Evolutionary conservation across 1,284 basidiomycete genomes (phyloP), one percentile per base, ranked within the genome.

Genomic region (Pholiota adiposa): DNA sequence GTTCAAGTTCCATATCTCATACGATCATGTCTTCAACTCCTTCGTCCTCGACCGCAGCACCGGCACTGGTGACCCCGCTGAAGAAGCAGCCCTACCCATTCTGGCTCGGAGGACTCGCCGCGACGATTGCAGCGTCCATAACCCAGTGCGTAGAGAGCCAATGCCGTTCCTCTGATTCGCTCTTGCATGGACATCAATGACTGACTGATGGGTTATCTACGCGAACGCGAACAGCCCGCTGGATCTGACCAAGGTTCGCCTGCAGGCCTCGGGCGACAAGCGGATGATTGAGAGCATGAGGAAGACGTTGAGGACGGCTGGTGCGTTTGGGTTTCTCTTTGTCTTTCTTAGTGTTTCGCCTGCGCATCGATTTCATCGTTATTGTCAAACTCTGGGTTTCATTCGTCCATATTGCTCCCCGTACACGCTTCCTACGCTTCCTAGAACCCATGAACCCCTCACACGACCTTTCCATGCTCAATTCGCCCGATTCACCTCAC

Each of bases 201-300:
- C n/a, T 65, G 38, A 67, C n/a, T 25, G 14, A 29, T 43, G 29
- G 5, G 29, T 31, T 31, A 31, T 31, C 29, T 31, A 31, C 11
- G 29, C 29, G 29, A 31, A 31, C 7, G 41, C 19, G 6, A n/a
- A 7, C 6, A 84, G 82, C 73, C 93, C 94, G 9, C 79, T 96
- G 50, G 93, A 96, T 77, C 81, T 96, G 57, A 95, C 93, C 27
- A 95, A 94, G 81, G 93, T 92, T 66, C 85, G 93, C 51, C 79
- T 95, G 62, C 93, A 95, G 75, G 92, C 93, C 7, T 90, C 90
- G 1, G 91, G 90, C 44, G 93, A 95, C 77, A 94, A 93, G 75
- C 83, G 89, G 51, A 94, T 95, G 93, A 77, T 94, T 70, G 77
- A 85, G 70, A 90, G 87, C 66, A 79, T 95, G 1, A 80, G 81